Base-by-base conservation (phyloP, 2,329 filamentous ascomycete genomes). In the Alternaria sp. region DNA sequence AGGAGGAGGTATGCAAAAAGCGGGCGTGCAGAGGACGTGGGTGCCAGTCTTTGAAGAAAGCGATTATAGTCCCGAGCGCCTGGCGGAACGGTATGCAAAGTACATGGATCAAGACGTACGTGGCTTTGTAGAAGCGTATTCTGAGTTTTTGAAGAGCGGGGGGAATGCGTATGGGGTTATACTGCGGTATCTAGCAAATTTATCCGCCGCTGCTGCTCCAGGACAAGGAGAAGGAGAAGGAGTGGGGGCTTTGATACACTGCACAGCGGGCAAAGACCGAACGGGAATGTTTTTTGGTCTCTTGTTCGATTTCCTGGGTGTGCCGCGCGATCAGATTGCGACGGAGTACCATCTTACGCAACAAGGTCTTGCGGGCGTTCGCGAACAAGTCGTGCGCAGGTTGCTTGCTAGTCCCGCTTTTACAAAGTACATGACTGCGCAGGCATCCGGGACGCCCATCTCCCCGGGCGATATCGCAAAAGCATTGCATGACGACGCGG, bases 201-300 rank as follows among this genome's bases (percentile, higher is more conserved):
- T 75, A 7, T 71, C 77, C 7, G 14, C 14, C 7, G 7, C 16
- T 22, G 6, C 22, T 71, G 9, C n/a, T 3, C n/a, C 3, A 11
- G 32, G 12, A 20, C 68, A 5, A 38, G 5, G n/a, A 5, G 36
- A 30, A 24, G 41, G 22, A n/a, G 8, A 73, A 80, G 43, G 42
- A 20, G 63, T 79, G 1, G 4, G 32, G 11, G 77, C 90, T 9
- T 80, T 92, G 7, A 80, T 93, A 7, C 90, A 94, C 72, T 93
- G 91, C 76, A 91, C 90, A 0, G 90, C 89, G 0, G 91, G 91
- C 12, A 94, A 94, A 77, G 91, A 94, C 75, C 84, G 91, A 43
- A 93, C 91, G 0, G 91, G 91, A 2, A 84, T 93, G 5, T 79
- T 92, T 44, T 86, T 87, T 49, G 91, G 89, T 3, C 68, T 94